phyloP scores from a whole-genome alignment of 208 protist species.

The Leishmania martiniquensis region DNA sequence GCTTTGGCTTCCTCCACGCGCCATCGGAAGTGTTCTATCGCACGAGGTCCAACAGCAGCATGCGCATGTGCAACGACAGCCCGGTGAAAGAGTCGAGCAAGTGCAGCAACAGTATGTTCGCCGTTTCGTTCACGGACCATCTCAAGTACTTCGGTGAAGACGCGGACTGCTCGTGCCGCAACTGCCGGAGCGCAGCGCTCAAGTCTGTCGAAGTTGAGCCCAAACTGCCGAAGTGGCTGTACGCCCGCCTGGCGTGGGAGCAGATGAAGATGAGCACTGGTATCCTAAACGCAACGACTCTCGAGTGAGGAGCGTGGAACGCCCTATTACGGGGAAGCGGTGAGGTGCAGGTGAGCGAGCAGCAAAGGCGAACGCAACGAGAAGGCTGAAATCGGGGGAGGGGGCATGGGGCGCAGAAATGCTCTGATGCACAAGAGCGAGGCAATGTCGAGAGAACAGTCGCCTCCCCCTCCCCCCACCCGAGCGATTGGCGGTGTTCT shows the following conservation, averaged over 20 bases:
- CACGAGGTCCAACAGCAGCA: neutral
- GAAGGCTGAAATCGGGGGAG: too few relatives aligned
- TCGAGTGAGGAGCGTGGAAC: neutral
- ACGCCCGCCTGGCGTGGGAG: slow-evolving; percentile 1
- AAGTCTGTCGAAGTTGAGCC: neutral
- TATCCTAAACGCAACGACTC: neutral
- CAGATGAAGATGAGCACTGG: neutral
- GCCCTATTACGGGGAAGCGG: neutral
- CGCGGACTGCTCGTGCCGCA: slow-evolving; percentile 34
- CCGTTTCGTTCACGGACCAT: slow-evolving; percentile 40
- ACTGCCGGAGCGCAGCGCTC: neutral
- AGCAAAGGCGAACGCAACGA: too few relatives aligned
- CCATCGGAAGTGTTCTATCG: slow-evolving; percentile 52
- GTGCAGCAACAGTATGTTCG: slow-evolving; percentile 48
- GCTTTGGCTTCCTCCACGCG: slow-evolving; percentile 43
- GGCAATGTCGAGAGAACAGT: too few relatives aligned
- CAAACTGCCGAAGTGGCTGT: slow-evolving; percentile 9
- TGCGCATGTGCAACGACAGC: slow-evolving; percentile 41
- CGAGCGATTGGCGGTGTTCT: too few relatives aligned
- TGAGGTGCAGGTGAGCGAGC: too few relatives aligned
- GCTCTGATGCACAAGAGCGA: too few relatives aligned
- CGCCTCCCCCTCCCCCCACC: too few relatives aligned
- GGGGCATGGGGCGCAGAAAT: too few relatives aligned
- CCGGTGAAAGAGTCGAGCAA: slow-evolving; percentile 26
- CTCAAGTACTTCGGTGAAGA: slow-evolving; percentile 45